phyloP scores from a whole-genome alignment of 202 grass and related monocot species.

The Eragrostis tef region DNA sequence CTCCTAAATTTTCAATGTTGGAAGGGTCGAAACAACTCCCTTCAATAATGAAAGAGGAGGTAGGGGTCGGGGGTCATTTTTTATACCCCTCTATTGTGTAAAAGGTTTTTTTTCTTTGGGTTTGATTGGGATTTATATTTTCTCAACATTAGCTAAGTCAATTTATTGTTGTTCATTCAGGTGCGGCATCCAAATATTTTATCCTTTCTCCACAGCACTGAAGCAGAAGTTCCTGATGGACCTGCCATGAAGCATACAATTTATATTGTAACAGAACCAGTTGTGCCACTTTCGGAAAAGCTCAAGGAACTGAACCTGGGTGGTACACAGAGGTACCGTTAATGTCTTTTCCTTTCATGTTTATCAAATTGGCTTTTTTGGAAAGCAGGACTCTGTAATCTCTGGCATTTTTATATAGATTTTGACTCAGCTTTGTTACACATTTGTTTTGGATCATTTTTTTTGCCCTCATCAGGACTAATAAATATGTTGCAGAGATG shows the following conservation, averaged over 20 bases:
- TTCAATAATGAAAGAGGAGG: too few species aligned
- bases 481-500: conserved; percentile 71
- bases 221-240: conserved; percentile 86
- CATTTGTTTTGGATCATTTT: neutral
- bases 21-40: neutral
- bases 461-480: conserved; percentile 35
- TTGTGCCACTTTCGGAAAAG: conserved; percentile 92
- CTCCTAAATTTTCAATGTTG: neutral
- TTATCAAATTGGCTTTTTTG: conserved; percentile 28
- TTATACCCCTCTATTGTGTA: neutral
- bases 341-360: conserved; percentile 37
- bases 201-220: conserved; percentile 96
- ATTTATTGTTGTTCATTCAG: conserved; percentile 55
- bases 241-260: conserved; percentile 79
- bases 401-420: conserved; percentile 17
- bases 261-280: conserved; percentile 96
- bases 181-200: conserved; percentile 99
- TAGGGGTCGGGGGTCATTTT: neutral
- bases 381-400: conserved; percentile 14
- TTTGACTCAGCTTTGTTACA: neutral
- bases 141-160: conserved; percentile 23
- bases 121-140: conserved; percentile 24
- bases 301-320: conserved; percentile 89
- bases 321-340: conserved; percentile 84
- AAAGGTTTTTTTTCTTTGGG: conserved; percentile 13